A percentile compares a stretch with the other conserved stretches of the same genome.
Evolutionary conservation across 176 grass and related monocot genomes (phyloP).

Genomic region (Canna indica): DNA sequence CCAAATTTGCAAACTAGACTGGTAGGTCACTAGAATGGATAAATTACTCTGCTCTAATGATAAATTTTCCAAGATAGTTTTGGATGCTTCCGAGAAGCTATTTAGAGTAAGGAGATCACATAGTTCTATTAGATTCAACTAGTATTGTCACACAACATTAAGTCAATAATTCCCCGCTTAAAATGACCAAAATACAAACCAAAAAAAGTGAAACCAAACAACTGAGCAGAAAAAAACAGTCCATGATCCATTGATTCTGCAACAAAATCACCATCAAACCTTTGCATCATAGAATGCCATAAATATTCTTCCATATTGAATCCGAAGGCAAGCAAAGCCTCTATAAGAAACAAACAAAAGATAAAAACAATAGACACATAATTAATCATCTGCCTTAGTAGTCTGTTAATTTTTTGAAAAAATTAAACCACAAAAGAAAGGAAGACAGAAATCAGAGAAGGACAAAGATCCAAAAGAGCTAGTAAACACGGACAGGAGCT

Average conservation of each 20-base stretch:
- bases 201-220: slow-evolving; percentile 6
- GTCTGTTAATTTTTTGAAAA: too few relatives aligned
- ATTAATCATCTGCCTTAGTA: background rate
- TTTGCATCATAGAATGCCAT: background rate
- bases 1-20: background rate
- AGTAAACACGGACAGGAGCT: background rate
- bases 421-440: too few relatives aligned
- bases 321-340: background rate
- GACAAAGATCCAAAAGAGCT: background rate
- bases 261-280: background rate
- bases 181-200: background rate
- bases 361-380: background rate
- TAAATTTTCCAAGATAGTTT: background rate
- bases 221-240: background rate
- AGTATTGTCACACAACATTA: background rate
- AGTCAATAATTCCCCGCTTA: background rate
- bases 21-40: background rate
- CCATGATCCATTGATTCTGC: background rate
- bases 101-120: background rate
- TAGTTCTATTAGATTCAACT: background rate
- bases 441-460: slow-evolving; percentile 6
- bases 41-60: background rate
- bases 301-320: background rate
- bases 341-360: slow-evolving; percentile 1
- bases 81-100: background rate